phyloP scores from a whole-genome alignment of 352 stramenopile genomes.

The Phytophthora sp. region DNA sequence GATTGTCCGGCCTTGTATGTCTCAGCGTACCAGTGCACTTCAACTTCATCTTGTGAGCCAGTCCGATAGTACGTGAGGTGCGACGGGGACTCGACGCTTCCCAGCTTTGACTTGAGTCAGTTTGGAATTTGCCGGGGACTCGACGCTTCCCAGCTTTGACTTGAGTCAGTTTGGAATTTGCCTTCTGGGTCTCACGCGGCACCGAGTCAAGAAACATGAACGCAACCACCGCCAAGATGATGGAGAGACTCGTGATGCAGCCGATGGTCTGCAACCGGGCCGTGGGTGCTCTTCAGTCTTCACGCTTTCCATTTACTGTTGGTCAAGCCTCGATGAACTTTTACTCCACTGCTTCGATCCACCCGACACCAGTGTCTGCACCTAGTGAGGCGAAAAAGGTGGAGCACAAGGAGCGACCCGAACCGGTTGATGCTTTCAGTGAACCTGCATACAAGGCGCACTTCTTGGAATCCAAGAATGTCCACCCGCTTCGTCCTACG shows the following conservation, averaged over 20 bases:
- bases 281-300: constrained; percentile 1
- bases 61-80: no score
- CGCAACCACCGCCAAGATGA: constrained; percentile 5
- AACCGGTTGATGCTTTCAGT: constrained; percentile 18
- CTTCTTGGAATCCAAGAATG: constrained; percentile 31
- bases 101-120: no score
- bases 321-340: constrained; percentile 3
- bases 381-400: background rate
- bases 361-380: no score
- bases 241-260: constrained; percentile 2
- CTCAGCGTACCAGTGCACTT: no score
- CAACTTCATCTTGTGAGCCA: no score
- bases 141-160: no score
- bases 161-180: constrained; percentile 15
- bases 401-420: background rate
- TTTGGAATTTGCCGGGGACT: no score
- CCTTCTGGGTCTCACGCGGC: background rate
- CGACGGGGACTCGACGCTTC: no score
- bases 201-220: background rate
- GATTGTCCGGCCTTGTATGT: no score
- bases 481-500: constrained; percentile 13
- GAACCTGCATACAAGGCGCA: constrained; percentile 32
- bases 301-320: constrained; percentile 3
- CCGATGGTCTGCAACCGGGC: constrained; percentile 3
- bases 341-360: constrained; percentile 15